Evolutionary conservation across 1,139 yeast species (phyloP).

Genomic region (Magnusiomyces ingens): DNA sequence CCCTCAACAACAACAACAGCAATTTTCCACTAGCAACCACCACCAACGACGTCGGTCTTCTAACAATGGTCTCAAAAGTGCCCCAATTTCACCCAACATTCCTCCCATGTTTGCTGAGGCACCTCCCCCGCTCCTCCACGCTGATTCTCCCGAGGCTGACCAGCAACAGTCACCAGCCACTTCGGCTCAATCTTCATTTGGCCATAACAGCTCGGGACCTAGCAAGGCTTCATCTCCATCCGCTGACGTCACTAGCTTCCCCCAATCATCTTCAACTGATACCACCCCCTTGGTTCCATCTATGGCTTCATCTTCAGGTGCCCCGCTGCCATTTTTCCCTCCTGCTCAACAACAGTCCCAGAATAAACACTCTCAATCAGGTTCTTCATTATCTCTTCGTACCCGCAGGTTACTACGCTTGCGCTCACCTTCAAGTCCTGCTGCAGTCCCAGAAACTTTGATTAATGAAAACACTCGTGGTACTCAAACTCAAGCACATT

Average conservation of each 20-base stretch:
- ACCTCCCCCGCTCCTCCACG: background rate
- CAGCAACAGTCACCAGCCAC: background rate
- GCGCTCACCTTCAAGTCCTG: constrained; percentile 37
- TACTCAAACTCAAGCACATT: background rate
- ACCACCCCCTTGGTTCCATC: background rate
- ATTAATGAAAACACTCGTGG: background rate
- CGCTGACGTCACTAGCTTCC: background rate
- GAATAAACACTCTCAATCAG: background rate
- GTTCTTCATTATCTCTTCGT: constrained; percentile 10
- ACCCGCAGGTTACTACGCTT: constrained; percentile 30
- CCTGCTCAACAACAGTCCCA: background rate
- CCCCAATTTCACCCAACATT: background rate
- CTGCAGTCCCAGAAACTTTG: constrained; percentile 15
- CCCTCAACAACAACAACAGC: background rate
- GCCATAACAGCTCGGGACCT: background rate
- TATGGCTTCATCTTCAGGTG: background rate
- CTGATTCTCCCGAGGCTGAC: background rate
- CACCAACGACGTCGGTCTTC: constrained; percentile 1
- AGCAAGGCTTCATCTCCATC: background rate
- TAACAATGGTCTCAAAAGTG: background rate
- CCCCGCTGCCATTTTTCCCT: background rate
- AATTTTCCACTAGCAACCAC: background rate
- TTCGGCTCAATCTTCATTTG: background rate
- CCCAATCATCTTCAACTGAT: background rate
- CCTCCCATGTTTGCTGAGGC: background rate